These are phyloP conservation scores for Silybum marianum DNA, from an alignment of 129 eudicot genomes.

Conservation along the genomic window DNA sequence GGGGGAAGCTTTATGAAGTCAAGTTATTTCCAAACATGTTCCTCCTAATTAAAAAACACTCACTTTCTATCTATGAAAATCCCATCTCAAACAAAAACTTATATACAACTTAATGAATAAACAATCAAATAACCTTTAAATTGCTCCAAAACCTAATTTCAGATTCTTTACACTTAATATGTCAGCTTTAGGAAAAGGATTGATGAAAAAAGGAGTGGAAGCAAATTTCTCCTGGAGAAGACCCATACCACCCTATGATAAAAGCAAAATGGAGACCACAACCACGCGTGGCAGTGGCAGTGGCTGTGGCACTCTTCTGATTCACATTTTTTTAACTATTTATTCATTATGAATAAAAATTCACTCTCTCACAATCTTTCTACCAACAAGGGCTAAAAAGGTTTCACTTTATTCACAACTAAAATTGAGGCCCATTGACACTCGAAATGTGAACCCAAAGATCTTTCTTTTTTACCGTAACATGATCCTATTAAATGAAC, in stretches of 20 bases:
- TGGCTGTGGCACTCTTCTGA: constrained; percentile 18
- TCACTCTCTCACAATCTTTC: constrained; percentile 13
- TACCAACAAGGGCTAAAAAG: constrained; percentile 33
- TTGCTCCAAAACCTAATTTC: neutral
- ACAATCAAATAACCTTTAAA: neutral
- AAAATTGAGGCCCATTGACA: constrained; percentile 25
- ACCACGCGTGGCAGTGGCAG: constrained; percentile 31
- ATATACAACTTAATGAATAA: too few relatives aligned
- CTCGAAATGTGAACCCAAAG: constrained; percentile 31
- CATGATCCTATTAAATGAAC: neutral
- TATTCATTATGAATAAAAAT: neutral
- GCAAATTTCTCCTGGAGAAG: constrained; percentile 46
- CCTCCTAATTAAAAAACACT: too few relatives aligned
- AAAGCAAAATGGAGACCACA: constrained; percentile 43
- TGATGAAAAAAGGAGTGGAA: constrained; percentile 42
- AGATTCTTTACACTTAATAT: constrained; percentile 21
- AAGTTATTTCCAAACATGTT: too few relatives aligned
- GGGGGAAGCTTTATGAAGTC: too few relatives aligned
- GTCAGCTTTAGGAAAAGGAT: constrained; percentile 31
- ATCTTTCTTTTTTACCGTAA: constrained; percentile 14
- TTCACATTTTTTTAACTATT: constrained; percentile 6
- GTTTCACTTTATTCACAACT: constrained; percentile 22
- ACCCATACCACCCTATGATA: constrained; percentile 41
- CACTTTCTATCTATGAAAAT: too few relatives aligned
- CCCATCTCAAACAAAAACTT: too few relatives aligned